A percentile compares a stretch with the other conserved stretches of the same genome.
Evolutionary conservation across 1,139 yeast species (phyloP).

Genomic region (Keqinozyma sinolaborantium): DNA sequence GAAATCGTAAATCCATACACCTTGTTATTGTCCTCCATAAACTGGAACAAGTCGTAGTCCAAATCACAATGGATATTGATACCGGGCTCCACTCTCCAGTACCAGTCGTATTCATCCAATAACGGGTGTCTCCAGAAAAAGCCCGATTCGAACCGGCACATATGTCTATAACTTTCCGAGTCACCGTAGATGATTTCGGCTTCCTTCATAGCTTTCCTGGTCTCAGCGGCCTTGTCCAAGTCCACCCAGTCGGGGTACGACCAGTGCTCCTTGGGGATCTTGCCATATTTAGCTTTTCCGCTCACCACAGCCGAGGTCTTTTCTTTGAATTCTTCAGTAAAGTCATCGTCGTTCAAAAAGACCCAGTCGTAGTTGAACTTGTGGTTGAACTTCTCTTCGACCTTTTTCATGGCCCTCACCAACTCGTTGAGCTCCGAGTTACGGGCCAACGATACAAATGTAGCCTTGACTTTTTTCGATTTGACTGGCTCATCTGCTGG

Average conservation of each 20-base stretch:
- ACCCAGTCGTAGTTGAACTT: conserved; percentile 53
- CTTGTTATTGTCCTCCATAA: conserved; percentile 56
- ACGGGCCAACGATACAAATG: conserved; percentile 58
- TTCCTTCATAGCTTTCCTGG: conserved; percentile 45
- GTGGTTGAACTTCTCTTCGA: conserved; percentile 71
- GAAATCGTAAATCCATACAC: conserved; percentile 66
- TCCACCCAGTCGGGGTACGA: conserved; percentile 71
- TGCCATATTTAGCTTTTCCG: conserved; percentile 62
- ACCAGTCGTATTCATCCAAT: conserved; percentile 56
- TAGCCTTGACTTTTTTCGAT: conserved; percentile 47
- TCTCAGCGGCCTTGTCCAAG: conserved; percentile 47
- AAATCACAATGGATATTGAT: conserved; percentile 61
- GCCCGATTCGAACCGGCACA: conserved; percentile 74
- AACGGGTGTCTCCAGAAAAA: conserved; percentile 57
- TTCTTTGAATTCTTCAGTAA: conserved; percentile 53
- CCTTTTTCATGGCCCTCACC: conserved; percentile 58
- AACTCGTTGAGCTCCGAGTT: conserved; percentile 66
- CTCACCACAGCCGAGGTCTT: conserved; percentile 46
- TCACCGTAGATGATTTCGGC: conserved; percentile 59
- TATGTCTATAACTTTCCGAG: conserved; percentile 65
- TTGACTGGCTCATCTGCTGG: conserved; percentile 10
- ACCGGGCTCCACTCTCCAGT: conserved; percentile 75
- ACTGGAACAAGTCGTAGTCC: conserved; percentile 60
- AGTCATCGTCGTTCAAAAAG: conserved; percentile 34
- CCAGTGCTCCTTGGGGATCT: conserved; percentile 67